phyloP scores from a whole-genome alignment of 2,329 filamentous ascomycete genomes.

The Paecilomyces fulvus region DNA sequence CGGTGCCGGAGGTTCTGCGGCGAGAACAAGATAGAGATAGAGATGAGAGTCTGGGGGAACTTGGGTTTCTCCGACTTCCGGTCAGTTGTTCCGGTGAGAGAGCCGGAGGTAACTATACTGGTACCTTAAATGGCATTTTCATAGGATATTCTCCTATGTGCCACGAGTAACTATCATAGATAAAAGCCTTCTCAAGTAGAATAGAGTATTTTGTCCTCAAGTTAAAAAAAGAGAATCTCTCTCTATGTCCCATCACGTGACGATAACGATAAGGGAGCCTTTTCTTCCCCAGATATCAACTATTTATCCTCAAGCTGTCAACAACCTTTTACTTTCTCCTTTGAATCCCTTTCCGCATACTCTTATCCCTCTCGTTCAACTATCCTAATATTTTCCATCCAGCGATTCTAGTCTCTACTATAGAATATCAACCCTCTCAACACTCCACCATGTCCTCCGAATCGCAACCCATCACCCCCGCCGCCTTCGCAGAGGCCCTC shows the following conservation, averaged over 20 bases:
- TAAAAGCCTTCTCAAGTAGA: neutral
- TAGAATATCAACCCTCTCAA: neutral
- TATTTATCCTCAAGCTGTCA: neutral
- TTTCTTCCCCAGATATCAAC: neutral
- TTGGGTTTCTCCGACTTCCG: neutral
- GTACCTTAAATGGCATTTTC: no score
- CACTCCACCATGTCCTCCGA: slow-evolving; percentile 39
- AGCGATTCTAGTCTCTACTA: neutral
- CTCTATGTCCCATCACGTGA: no score
- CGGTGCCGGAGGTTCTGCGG: neutral
- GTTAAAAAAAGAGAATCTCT: no score
- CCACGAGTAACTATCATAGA: neutral
- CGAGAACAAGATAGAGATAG: neutral
- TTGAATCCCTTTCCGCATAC: neutral
- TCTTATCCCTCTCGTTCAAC: neutral
- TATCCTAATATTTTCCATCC: neutral
- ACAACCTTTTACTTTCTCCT: neutral
- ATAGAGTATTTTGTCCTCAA: neutral
- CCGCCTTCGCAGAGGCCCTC: slow-evolving; percentile 48
- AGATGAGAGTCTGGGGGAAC: neutral
- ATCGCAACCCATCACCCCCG: slow-evolving; percentile 41
- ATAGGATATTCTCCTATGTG: no score
- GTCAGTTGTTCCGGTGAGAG: neutral
- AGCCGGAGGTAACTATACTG: neutral
- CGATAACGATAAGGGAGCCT: slow-evolving; percentile 8